These are phyloP conservation scores for Carex parvula DNA, from an alignment of 176 grass and related monocot genomes.

Conservation along the genomic window DNA sequence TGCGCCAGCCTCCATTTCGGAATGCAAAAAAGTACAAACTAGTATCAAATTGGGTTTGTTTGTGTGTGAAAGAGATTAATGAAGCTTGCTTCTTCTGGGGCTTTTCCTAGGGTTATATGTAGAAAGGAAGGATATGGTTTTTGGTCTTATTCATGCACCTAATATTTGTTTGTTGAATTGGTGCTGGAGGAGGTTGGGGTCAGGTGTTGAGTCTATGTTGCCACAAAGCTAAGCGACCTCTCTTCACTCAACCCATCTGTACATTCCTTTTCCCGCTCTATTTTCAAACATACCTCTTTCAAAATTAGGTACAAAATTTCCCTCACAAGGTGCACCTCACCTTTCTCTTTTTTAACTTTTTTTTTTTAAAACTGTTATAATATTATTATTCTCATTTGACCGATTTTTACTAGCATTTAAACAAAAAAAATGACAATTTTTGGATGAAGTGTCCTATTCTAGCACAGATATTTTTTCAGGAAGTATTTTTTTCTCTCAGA, in stretches of 20 bases:
- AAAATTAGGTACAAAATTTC: slow-evolving; percentile 12
- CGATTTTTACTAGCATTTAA: too few species aligned
- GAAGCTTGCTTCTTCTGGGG: slow-evolving; percentile 39
- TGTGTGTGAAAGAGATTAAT: slow-evolving; percentile 41
- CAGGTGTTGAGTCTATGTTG: slow-evolving; percentile 97
- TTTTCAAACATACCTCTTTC: slow-evolving; percentile 21
- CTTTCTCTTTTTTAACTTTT: not conserved
- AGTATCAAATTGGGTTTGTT: not conserved
- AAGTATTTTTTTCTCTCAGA: too few species aligned
- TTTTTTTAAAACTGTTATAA: too few species aligned
- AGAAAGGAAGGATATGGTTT: slow-evolving; percentile 23
- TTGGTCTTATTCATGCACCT: slow-evolving; percentile 43
- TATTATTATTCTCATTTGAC: too few species aligned
- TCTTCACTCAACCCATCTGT: not conserved
- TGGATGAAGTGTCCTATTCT: too few species aligned
- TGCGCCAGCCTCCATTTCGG: slow-evolving; percentile 7
- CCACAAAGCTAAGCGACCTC: slow-evolving; percentile 83
- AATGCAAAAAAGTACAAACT: too few species aligned
- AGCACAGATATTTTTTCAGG: too few species aligned
- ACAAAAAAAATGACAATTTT: too few species aligned
- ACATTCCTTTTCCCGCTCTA: slow-evolving; percentile 9
- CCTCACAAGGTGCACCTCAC: not conserved
- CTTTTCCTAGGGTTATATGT: slow-evolving; percentile 8
- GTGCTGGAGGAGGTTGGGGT: slow-evolving; percentile 46
- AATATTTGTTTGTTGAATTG: slow-evolving; percentile 37